These are phyloP conservation scores for Xylaria sp. DNA, from an alignment of 495 filamentous ascomycete genomes.

Conservation along the genomic window DNA sequence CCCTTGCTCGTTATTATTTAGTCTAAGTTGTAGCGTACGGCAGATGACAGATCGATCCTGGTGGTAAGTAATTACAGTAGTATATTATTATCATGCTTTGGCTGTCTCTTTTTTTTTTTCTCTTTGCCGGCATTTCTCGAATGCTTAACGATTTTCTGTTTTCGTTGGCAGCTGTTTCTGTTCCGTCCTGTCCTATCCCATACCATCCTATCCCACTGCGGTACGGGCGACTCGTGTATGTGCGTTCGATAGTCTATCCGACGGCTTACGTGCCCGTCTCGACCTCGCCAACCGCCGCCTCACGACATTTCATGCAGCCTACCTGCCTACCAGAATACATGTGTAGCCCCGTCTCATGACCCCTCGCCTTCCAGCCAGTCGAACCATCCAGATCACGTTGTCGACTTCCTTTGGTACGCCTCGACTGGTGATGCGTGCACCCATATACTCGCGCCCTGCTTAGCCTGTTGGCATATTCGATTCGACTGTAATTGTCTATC, in stretches of 20 bases:
- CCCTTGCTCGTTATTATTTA: slow-evolving; percentile 19
- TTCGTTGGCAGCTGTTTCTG: background rate
- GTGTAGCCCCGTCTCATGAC: slow-evolving; percentile 17
- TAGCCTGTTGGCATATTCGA: slow-evolving; percentile 2
- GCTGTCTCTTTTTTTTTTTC: background rate
- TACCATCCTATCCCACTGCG: background rate
- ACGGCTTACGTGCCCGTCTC: background rate
- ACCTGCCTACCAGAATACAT: slow-evolving; percentile 8
- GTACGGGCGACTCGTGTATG: slow-evolving; percentile 1
- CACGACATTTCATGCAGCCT: slow-evolving; percentile 3
- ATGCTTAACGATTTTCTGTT: background rate
- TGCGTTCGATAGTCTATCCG: background rate
- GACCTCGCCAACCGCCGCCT: slow-evolving; percentile 6
- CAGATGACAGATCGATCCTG: slow-evolving; percentile 16
- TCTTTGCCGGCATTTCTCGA: slow-evolving; percentile 2
- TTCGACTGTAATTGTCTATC: background rate
- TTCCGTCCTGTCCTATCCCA: background rate
- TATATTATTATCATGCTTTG: slow-evolving; percentile 13
- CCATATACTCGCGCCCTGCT: background rate
- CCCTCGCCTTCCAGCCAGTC: slow-evolving; percentile 20
- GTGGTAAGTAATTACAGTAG: background rate
- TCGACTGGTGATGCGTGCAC: slow-evolving; percentile 12
- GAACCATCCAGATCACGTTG: slow-evolving; percentile 19
- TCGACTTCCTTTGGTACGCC: background rate
- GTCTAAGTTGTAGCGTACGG: slow-evolving; percentile 11